Evolutionary conservation across 2,329 filamentous ascomycete genomes (phyloP), one percentile per base, ranked within the genome.

Genomic region (Xylaria sp.): DNA sequence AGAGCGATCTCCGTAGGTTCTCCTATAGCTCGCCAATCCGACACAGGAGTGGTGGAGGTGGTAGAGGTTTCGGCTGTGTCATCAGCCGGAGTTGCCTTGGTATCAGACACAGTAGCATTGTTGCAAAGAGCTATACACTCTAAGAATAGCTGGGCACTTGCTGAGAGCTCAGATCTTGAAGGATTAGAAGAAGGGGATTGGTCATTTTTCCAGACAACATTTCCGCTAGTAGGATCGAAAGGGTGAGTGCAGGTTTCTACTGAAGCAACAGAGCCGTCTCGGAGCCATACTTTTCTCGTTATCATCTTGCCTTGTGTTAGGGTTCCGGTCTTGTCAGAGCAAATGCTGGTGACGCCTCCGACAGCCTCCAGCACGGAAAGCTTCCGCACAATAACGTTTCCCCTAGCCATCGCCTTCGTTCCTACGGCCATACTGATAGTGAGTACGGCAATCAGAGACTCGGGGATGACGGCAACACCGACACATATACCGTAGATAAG

Each of bases 1-100:
- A 92, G 84, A 11, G 90, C 89, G 62, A 92, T 90, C 69, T 92
- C 89, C 3, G 90, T 92, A 3, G 88, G 87, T 67, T 90, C 87
- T 51, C 88, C 89, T 43, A 87, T 77, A 19, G 86, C 86, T 43
- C 79, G 82, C 86, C 87, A 90, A 1, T 78, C 73, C 3, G 75
- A 73, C 28, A 78, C 76, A 14, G 79, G 76, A n/a, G 78, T 71
- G 8, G 80, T 82, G 4, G 80, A 80, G 52, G 79, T 78, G 33
- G 81, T 83, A 49, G 79, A 80, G 9, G 79, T 79, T 66, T 83
- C 81, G 19, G 78, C 77, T n/a, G 75, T 71, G 57, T 82, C 79
- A 59, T 82, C 80, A 12, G 63, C 60, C 2, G 67, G 58, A 15
- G 51, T 54, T 37, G 68, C 54, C 58, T 80, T 82, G 35, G 77